Base-by-base conservation (phyloP, 2,329 filamentous ascomycete genomes). In the Diaporthe australafricana region DNA sequence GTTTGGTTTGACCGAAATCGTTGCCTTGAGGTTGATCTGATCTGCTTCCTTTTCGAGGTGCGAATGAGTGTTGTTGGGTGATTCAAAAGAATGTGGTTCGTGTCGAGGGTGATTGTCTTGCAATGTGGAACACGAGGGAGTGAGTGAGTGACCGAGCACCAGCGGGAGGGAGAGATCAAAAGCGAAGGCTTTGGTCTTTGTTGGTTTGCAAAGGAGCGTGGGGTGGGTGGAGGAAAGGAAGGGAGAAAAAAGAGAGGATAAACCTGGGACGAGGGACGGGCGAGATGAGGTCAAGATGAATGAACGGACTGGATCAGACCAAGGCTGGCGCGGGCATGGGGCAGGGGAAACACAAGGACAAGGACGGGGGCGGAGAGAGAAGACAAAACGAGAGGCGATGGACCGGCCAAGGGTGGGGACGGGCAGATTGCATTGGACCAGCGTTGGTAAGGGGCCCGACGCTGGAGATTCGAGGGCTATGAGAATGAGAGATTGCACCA, bases 31-130 rank as follows among this genome's bases (percentile, higher is more conserved):
- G 32, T 47, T 30, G 56, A 45, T 47, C 12, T 63, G 62, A 52
- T 70, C 62, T 66, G 47, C 30, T 52, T n/a, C 5, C 16, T 9
- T 48, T 35, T 22, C 14, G 63, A n/a, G 60, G 42, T 65, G 67
- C 42, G 67, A 69, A 69, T 50, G 67, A 69, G 53, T 60, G 69
- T 47, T 67, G 32, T 40, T 69, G 22, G 48, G 40, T 52, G 56
- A 38, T 72, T 56, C 48, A 68, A 71, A 73, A 47, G 65, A 73
- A 70, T 70, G 71, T 73, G 71, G 63, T 63, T 70, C 45, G 68
- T 68, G 47, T 68, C 47, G 48, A 67, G 22, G 5, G n/a, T n/a
- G 40, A 48, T 60, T 60, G 66, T 32, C 42, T 68, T 56, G 53
- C 63, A 57, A 57, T 57, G 42, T 32, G 48, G 66, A 68, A 50